A percentile compares a stretch with the other conserved stretches of the same genome.
Evolutionary conservation across 805 yeast genomes (phyloP).

Genomic region (Cyberlindnera xishuangbannaensis): DNA sequence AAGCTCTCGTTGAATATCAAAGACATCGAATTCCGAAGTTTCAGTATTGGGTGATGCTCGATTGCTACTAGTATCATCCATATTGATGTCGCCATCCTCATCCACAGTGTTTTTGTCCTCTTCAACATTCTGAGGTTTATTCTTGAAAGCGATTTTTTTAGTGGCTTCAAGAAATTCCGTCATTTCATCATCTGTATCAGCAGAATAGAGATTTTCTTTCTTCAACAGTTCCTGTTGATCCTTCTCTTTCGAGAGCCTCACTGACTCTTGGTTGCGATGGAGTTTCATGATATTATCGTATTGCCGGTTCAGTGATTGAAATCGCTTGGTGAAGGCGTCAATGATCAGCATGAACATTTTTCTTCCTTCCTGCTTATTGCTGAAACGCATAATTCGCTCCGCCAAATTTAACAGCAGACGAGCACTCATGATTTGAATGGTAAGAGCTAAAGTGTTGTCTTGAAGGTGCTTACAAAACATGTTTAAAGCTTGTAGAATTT

Average conservation of each 20-base stretch:
- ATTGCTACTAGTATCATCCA: slow-evolving; percentile 19
- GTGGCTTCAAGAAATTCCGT: slow-evolving; percentile 25
- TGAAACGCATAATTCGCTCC: slow-evolving; percentile 78
- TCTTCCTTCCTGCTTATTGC: slow-evolving; percentile 66
- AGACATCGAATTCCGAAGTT: slow-evolving; percentile 29
- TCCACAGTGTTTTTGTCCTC: slow-evolving; percentile 15
- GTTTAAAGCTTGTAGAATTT: slow-evolving; percentile 80
- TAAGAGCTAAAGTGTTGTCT: slow-evolving; percentile 75
- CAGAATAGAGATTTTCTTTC: slow-evolving; percentile 25
- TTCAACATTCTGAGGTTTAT: slow-evolving; percentile 2
- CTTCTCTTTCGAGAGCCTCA: slow-evolving; percentile 36
- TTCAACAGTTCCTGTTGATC: slow-evolving; percentile 31
- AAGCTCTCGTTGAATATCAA: slow-evolving; percentile 40
- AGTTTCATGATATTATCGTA: slow-evolving; percentile 59
- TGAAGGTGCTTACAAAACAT: slow-evolving; percentile 76
- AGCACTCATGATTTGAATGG: slow-evolving; percentile 96
- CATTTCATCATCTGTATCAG: slow-evolving; percentile 34
- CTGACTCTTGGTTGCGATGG: slow-evolving; percentile 48
- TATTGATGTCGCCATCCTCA: slow-evolving; percentile 26
- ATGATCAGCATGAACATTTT: slow-evolving; percentile 82
- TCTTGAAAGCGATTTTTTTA: slow-evolving; percentile 13
- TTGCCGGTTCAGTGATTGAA: slow-evolving; percentile 67
- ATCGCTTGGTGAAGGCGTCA: slow-evolving; percentile 81
- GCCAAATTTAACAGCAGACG: slow-evolving; percentile 81
- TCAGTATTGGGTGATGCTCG: slow-evolving; percentile 6